These are phyloP conservation scores for Theobroma grandiflorum DNA, from an alignment of 441 rosid genomes.

Conservation along the genomic window DNA sequence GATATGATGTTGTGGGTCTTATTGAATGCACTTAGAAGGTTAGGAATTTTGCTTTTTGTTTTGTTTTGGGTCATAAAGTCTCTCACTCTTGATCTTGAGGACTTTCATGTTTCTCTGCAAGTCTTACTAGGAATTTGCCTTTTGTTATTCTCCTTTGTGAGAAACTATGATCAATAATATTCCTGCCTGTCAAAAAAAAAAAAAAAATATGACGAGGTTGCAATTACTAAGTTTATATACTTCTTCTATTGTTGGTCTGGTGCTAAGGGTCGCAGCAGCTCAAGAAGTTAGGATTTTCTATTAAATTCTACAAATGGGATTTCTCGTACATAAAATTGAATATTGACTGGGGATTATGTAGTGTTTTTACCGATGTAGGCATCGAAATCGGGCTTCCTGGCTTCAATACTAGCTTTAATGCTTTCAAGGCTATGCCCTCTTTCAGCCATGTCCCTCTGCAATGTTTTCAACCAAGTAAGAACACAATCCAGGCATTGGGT, in stretches of 20 bases:
- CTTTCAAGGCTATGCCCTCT: slow-evolving; percentile 98
- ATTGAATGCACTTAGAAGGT: background rate
- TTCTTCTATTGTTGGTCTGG: background rate
- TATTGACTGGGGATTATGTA: background rate
- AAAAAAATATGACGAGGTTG: background rate
- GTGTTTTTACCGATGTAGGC: slow-evolving; percentile 79
- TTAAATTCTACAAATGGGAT: background rate
- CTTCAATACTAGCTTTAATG: slow-evolving; percentile 96
- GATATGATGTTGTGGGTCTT: too few species aligned
- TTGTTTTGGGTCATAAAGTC: too few species aligned
- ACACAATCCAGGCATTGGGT: slow-evolving; percentile 1
- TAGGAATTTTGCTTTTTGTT: background rate
- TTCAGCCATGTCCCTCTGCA: slow-evolving; percentile 98
- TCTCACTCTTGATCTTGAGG: too few species aligned
- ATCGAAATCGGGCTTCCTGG: slow-evolving; percentile 94
- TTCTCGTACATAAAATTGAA: background rate
- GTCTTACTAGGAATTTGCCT: too few species aligned
- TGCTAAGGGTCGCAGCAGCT: background rate
- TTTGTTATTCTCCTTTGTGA: too few species aligned
- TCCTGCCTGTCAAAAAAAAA: too few species aligned
- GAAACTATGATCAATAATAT: too few species aligned
- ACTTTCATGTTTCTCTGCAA: too few species aligned
- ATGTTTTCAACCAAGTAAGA: slow-evolving; percentile 15
- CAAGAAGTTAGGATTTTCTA: background rate
- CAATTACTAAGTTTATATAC: background rate